A percentile compares a stretch with the other conserved stretches of the same genome.
phyloP scores from a whole-genome alignment of 495 filamentous ascomycete species.

The Aspergillus heteromorphus region DNA sequence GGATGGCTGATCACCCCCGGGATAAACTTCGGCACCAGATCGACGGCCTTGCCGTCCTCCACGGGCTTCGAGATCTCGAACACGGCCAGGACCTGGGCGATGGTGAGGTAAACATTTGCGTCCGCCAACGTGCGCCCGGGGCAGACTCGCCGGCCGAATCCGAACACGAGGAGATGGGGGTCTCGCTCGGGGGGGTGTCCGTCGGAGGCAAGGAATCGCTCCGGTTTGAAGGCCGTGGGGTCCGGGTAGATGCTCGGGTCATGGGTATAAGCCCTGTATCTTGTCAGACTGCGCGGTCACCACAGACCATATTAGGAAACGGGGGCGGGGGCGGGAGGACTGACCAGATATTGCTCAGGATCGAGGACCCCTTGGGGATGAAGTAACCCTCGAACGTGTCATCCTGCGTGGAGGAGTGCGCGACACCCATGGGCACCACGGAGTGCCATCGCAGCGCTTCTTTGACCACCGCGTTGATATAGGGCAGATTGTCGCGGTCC shows the following conservation, averaged over 20 bases:
- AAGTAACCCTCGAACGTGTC: constrained; percentile 47
- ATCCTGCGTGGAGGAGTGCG: constrained; percentile 51
- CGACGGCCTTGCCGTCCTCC: constrained; percentile 23
- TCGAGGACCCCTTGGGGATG: constrained; percentile 44
- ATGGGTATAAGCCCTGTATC: constrained; percentile 27
- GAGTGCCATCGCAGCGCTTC: constrained; percentile 43
- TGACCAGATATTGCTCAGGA: constrained; percentile 46
- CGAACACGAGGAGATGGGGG: constrained; percentile 25
- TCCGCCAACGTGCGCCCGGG: constrained; percentile 34
- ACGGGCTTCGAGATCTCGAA: constrained; percentile 32
- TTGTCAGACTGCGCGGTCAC: background rate
- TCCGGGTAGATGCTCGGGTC: constrained; percentile 28
- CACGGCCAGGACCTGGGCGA: constrained; percentile 29
- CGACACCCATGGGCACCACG: constrained; percentile 40
- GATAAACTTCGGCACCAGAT: constrained; percentile 21
- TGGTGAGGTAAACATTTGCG: constrained; percentile 28
- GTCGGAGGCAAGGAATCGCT: constrained; percentile 24
- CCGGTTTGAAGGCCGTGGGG: constrained; percentile 31
- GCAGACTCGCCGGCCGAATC: constrained; percentile 38
- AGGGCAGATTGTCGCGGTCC: constrained; percentile 32
- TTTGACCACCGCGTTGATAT: constrained; percentile 38
- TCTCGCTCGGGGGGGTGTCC: constrained; percentile 24
- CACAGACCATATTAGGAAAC: background rate
- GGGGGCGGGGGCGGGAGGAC: background rate
- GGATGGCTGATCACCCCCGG: constrained; percentile 38